Evolutionary conservation across 2,329 filamentous ascomycete genomes (phyloP).

Genomic region (Pseudogymnoascus destructans): DNA sequence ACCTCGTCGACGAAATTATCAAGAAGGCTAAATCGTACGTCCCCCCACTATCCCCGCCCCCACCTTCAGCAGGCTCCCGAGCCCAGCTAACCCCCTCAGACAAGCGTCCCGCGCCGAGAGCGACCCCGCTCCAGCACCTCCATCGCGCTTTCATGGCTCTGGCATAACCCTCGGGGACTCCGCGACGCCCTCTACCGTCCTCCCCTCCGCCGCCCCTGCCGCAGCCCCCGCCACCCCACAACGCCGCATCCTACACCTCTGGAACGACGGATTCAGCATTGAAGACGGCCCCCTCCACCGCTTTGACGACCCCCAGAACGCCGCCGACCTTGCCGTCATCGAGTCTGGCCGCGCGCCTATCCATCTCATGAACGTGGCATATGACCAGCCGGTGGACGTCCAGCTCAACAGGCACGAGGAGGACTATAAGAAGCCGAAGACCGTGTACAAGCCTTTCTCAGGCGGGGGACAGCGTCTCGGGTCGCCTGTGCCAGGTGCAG

Average conservation of each 20-base stretch:
- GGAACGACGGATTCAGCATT: slow-evolving; percentile 75
- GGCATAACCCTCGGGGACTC: slow-evolving; percentile 71
- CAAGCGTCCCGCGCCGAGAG: slow-evolving; percentile 46
- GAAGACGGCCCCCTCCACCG: slow-evolving; percentile 67
- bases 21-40: slow-evolving; percentile 48
- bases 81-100: slow-evolving; percentile 27
- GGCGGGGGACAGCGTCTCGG: slow-evolving; percentile 63
- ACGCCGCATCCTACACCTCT: slow-evolving; percentile 61
- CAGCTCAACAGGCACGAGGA: slow-evolving; percentile 61
- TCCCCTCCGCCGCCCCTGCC: slow-evolving; percentile 34
- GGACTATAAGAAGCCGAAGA: slow-evolving; percentile 59
- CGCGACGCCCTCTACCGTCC: slow-evolving; percentile 52
- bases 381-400: slow-evolving; percentile 65
- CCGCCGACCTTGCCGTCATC: slow-evolving; percentile 60
- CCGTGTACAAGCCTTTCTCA: slow-evolving; percentile 62
- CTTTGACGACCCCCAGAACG: slow-evolving; percentile 67
- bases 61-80: neutral
- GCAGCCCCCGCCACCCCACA: slow-evolving; percentile 36
- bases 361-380: slow-evolving; percentile 63
- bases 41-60: neutral
- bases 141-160: slow-evolving; percentile 50
- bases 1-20: slow-evolving; percentile 49
- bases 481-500: slow-evolving; percentile 57
- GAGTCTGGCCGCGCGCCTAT: slow-evolving; percentile 63
- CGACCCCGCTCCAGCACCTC: slow-evolving; percentile 36